Evolutionary conservation across 2,329 filamentous ascomycete genomes (phyloP).

Genomic region (Ophiocordyceps unilateralis): DNA sequence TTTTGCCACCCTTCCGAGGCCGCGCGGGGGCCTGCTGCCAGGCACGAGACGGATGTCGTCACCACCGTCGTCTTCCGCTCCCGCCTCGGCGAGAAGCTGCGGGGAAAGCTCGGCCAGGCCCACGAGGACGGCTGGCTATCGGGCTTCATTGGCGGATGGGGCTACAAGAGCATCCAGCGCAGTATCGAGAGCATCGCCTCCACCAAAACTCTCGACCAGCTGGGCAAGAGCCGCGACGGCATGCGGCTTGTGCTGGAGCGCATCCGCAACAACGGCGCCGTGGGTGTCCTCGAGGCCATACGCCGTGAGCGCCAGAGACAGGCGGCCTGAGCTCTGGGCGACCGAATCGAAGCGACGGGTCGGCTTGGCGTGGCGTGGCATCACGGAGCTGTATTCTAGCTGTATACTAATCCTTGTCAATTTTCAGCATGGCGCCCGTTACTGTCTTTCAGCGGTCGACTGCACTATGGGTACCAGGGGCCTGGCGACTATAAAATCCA

Average conservation of each 20-base stretch:
- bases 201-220: conserved; percentile 58
- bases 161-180: conserved; percentile 54
- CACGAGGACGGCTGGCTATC: conserved; percentile 31
- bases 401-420: neutral
- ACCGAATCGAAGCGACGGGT: conserved; percentile 1
- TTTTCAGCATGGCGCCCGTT: neutral
- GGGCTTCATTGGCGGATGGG: conserved; percentile 39
- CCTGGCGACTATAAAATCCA: neutral
- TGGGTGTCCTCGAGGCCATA: conserved; percentile 39
- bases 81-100: conserved; percentile 50
- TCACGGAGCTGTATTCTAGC: neutral
- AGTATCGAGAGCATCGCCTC: conserved; percentile 67
- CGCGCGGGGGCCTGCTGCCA: conserved; percentile 8
- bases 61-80: conserved; percentile 62
- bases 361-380: neutral
- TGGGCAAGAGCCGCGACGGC: conserved; percentile 66
- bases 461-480: neutral
- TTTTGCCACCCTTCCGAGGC: conserved; percentile 31
- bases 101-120: conserved; percentile 32
- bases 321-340: conserved; percentile 1
- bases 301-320: conserved; percentile 24
- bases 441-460: neutral
- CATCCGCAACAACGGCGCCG: conserved; percentile 38
- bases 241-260: conserved; percentile 70
- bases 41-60: conserved; percentile 43